phyloP scores from a whole-genome alignment of 306 rosid genomes.

The Rosa lucieae region DNA sequence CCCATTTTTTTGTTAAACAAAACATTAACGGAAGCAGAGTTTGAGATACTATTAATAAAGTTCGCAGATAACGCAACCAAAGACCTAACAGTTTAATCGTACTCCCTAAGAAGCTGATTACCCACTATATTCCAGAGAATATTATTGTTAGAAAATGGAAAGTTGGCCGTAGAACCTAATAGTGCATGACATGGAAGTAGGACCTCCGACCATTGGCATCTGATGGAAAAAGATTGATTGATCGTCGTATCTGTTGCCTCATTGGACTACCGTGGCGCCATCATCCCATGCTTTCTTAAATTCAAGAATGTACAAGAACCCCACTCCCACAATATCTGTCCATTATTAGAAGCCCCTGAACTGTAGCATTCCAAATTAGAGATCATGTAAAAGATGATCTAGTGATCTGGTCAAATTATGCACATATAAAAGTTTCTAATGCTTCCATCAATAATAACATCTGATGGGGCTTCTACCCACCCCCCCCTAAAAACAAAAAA shows the following conservation, averaged over 20 bases:
- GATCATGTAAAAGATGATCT: neutral
- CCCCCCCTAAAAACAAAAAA: too few species aligned
- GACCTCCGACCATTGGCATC: constrained; percentile 71
- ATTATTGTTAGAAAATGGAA: neutral
- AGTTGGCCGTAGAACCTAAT: constrained; percentile 9
- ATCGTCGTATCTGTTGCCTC: constrained; percentile 26
- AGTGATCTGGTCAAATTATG: neutral
- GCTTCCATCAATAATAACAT: neutral
- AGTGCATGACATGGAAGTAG: constrained; percentile 30
- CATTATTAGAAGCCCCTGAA: neutral
- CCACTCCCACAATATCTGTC: neutral
- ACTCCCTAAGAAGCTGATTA: neutral
- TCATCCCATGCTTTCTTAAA: constrained; percentile 20
- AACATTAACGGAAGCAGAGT: neutral
- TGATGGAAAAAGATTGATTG: constrained; percentile 46
- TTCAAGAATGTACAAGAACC: constrained; percentile 6
- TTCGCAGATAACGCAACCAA: too few species aligned
- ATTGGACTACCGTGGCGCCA: constrained; percentile 31
- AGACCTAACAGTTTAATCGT: neutral
- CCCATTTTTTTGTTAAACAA: too few species aligned
- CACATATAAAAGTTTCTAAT: neutral
- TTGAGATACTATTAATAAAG: neutral
- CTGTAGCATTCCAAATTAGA: neutral
- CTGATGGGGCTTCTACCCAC: too few species aligned
- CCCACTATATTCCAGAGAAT: neutral